Conservation (phyloP, 2,329 filamentous ascomycete genomes). For the Plectosphaerella plurivora region DNA sequence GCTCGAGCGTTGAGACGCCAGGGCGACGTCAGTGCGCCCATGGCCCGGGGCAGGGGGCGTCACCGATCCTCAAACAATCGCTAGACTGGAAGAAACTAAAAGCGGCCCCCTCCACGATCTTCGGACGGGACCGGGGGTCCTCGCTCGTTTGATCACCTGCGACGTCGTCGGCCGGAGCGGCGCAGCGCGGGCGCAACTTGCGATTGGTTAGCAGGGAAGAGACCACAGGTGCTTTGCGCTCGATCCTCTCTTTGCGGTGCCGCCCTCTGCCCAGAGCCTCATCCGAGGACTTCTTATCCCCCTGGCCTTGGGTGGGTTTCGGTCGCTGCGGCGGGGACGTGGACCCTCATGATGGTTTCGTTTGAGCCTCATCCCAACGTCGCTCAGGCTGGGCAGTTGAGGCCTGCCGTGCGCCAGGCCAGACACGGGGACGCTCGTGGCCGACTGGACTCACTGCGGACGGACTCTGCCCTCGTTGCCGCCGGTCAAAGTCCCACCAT, state of each 20-base stretch:
- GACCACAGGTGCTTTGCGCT: not conserved
- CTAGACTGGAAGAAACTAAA: not conserved
- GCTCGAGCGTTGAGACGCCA: not conserved
- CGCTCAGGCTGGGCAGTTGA: not conserved
- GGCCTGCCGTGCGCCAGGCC: not conserved
- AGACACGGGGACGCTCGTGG: not conserved
- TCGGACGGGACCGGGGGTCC: not conserved
- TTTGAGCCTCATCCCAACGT: conserved; percentile 3
- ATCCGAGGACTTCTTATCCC: not conserved
- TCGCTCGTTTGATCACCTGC: not conserved
- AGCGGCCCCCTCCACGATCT: not conserved
- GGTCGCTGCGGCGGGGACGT: not conserved
- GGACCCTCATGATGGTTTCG: conserved; percentile 1
- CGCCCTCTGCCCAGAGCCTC: not conserved
- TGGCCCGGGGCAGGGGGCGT: not conserved
- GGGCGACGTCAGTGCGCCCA: not conserved
- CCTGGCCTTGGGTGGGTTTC: not conserved
- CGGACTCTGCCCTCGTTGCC: not conserved
- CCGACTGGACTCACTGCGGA: not conserved
- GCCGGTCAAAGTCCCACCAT: no score
- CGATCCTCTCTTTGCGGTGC: not conserved
- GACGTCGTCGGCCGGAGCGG: not conserved
- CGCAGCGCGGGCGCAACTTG: not conserved
- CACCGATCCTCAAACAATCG: not conserved
- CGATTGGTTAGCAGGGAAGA: not conserved